Base-by-base conservation (phyloP, 2,329 filamentous ascomycete genomes). In the Fonsecaea pedrosoi region DNA sequence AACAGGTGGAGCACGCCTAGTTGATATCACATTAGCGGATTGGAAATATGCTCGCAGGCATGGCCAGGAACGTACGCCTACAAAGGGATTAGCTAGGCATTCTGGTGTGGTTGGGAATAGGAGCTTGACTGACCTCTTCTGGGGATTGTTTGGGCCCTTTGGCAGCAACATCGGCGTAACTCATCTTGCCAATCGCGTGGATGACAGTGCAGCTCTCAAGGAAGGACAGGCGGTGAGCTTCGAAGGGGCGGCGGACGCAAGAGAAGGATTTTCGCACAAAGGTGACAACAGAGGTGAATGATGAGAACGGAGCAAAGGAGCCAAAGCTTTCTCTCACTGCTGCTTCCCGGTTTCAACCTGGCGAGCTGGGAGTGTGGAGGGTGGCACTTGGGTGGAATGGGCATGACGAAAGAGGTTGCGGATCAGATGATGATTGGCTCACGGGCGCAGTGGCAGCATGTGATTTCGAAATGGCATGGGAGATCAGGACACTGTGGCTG, bases 141-240 rank as follows among this genome's bases (percentile, higher is more conserved):
- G 81, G 77, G 56, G 78, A 75, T 73, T 84, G 82, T 72, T 81
- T 80, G 7, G 81, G 76, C 53, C 81, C 81, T 70, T 78, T 80
- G 54, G 81, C 79, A 62, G 81, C 81, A 73, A 79, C 80, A 72
- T 81, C 77, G 70, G 82, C 82, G 75, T 83, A 83, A 68, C 80
- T 83, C 82, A 83, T 83, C 62, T 58, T 76, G 67, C 54, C 60
- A 34, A n/a, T 37, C 25, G 37, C 34, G 25, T 45, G 25, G 48
- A 45, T 35, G 13, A 62, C 42, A n/a, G 56, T 25, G 38, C 45
- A 45, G 48, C 35, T 30, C 18, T 50, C 25, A 50, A 50, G 45
- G 21, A 21, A 30, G 9, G 42, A 60, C 9, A 45, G 18, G 7
- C 7, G 40, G 8, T 48, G 42, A 30, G 30, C 9, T 35, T 37